phyloP scores from a whole-genome alignment of 2,329 filamentous ascomycete genomes.

The Alternaria viburni region DNA sequence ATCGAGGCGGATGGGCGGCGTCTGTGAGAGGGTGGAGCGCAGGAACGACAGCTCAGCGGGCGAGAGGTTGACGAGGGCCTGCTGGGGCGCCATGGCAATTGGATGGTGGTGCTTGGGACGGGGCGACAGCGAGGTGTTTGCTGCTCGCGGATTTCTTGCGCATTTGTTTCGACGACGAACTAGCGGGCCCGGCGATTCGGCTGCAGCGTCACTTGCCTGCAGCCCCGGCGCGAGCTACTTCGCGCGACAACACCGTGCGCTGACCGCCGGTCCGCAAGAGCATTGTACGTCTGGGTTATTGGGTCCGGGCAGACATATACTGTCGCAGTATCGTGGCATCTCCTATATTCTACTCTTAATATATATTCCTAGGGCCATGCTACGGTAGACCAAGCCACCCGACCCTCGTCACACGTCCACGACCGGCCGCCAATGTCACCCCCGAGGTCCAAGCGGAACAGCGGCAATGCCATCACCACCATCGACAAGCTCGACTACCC shows the following conservation, averaged over 20 bases:
- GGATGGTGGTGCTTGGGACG: constrained; percentile 9
- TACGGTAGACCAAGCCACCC: constrained; percentile 14
- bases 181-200: constrained; percentile 26
- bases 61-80: constrained; percentile 75
- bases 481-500: constrained; percentile 61
- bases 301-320: background rate
- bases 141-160: constrained; percentile 10
- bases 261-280: constrained; percentile 20
- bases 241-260: constrained; percentile 32
- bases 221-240: constrained; percentile 23
- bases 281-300: background rate
- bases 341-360: background rate
- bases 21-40: constrained; percentile 81
- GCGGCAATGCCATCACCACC: constrained; percentile 32
- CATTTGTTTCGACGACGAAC: constrained; percentile 16
- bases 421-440: constrained; percentile 36
- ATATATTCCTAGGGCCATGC: constrained; percentile 6
- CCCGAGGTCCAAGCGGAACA: constrained; percentile 40
- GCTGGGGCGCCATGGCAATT: constrained; percentile 41
- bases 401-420: constrained; percentile 26
- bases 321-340: background rate
- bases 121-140: constrained; percentile 10
- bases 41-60: constrained; percentile 97
- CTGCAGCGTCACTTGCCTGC: constrained; percentile 15
- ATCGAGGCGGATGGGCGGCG: constrained; percentile 87